Evolutionary conservation across 2,329 filamentous ascomycete species (phyloP).

Genomic region (Fusarium sp.): DNA sequence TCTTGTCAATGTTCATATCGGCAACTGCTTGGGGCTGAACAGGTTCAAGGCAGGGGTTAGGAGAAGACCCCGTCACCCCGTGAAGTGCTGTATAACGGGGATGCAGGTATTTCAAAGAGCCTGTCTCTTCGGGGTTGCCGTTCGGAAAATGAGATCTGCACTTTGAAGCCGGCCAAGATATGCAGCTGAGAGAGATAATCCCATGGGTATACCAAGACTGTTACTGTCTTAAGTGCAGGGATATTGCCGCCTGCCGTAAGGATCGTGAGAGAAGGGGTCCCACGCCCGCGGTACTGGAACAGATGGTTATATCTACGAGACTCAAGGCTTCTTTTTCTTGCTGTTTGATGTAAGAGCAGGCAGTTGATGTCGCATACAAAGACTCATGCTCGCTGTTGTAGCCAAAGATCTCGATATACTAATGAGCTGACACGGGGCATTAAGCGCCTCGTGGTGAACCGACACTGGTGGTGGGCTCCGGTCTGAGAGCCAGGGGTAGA

Average conservation of each 20-base stretch:
- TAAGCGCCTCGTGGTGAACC: neutral
- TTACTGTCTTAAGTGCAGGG: neutral
- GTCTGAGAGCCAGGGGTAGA: constrained; percentile 2
- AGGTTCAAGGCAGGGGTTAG: neutral
- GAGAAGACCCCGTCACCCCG: neutral
- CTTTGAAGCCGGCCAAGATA: neutral
- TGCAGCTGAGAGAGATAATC: constrained; percentile 6
- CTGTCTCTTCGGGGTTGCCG: constrained; percentile 7
- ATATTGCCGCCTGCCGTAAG: neutral
- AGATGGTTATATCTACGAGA: neutral
- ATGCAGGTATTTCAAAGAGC: neutral
- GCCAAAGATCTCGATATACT: neutral
- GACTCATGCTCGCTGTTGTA: neutral
- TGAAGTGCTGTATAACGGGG: neutral
- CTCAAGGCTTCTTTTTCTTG: neutral
- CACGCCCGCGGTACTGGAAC: neutral
- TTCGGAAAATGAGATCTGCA: constrained; percentile 14
- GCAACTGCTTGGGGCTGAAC: constrained; percentile 3
- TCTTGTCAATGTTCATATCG: neutral
- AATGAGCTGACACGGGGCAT: neutral
- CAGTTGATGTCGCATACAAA: neutral
- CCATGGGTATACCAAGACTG: neutral
- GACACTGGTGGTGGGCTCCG: constrained; percentile 15
- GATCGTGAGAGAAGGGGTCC: neutral
- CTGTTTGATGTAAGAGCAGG: neutral